These are phyloP conservation scores for Filosporella fistucella DNA, from an alignment of 495 filamentous ascomycete species.

Conservation along the genomic window DNA sequence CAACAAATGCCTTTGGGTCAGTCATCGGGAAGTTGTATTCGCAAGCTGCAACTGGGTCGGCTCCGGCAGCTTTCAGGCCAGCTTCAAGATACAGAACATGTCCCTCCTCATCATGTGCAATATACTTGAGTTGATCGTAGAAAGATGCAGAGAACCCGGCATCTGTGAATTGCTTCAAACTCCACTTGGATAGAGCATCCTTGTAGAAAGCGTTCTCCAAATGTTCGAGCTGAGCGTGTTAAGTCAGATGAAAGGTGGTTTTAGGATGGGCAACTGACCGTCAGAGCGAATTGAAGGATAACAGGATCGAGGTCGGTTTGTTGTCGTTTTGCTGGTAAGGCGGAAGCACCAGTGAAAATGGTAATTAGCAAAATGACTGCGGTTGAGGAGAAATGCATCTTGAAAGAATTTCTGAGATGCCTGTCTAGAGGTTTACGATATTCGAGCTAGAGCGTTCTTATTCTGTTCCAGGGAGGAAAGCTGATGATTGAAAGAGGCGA, in stretches of 20 bases:
- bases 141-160: slow-evolving; percentile 47
- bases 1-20: slow-evolving; percentile 40
- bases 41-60: slow-evolving; percentile 42
- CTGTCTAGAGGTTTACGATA: neutral
- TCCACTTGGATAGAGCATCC: slow-evolving; percentile 50
- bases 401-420: neutral
- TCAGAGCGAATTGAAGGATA: slow-evolving; percentile 23
- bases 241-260: neutral
- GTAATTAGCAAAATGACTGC: slow-evolving; percentile 4
- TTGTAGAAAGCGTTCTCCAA: slow-evolving; percentile 47
- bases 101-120: slow-evolving; percentile 49
- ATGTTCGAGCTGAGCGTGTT: slow-evolving; percentile 32
- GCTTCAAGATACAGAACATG: slow-evolving; percentile 37
- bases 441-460: neutral
- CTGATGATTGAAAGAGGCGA: neutral
- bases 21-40: slow-evolving; percentile 50
- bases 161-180: slow-evolving; percentile 37
- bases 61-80: slow-evolving; percentile 33
- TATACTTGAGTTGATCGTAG: slow-evolving; percentile 44
- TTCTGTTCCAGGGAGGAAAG: neutral
- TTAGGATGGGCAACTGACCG: neutral
- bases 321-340: slow-evolving; percentile 11
- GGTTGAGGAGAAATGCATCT: slow-evolving; percentile 14
- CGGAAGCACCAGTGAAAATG: slow-evolving; percentile 3
- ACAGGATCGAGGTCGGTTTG: slow-evolving; percentile 8